Evolutionary conservation across 768 basidiomycete genomes (phyloP).

Genomic region (Phaffia tasmanica): DNA sequence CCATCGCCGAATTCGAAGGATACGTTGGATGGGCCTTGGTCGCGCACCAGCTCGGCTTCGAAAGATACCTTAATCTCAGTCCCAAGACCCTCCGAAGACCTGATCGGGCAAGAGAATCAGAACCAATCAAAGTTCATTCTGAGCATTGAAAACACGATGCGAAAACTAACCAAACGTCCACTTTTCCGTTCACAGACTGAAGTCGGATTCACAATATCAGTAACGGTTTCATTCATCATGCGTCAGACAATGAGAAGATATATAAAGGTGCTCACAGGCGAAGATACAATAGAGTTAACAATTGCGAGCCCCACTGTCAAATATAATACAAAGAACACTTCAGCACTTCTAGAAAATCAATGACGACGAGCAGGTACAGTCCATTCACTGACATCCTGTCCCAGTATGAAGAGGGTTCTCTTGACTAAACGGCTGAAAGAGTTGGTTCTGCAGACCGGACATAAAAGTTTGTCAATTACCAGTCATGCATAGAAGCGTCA

Average conservation of each 20-base stretch:
- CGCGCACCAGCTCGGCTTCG: constrained; percentile 52
- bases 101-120: no score
- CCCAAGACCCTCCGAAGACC: constrained; percentile 58
- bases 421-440: constrained; percentile 95
- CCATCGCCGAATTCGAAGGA: constrained; percentile 29
- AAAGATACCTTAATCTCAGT: constrained; percentile 85
- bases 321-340: background rate
- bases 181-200: constrained; percentile 74
- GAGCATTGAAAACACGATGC: no score
- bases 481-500: background rate
- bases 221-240: no score
- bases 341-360: background rate
- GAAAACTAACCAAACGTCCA: constrained; percentile 71
- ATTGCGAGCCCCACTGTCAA: constrained; percentile 75
- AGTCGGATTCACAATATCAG: no score
- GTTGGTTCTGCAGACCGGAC: constrained; percentile 55
- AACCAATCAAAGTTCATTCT: no score
- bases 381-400: constrained; percentile 46
- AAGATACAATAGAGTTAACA: constrained; percentile 70
- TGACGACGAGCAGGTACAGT: background rate
- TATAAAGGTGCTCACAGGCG: no score
- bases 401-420: constrained; percentile 89
- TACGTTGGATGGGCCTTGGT: constrained; percentile 26
- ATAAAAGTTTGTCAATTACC: background rate
- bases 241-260: background rate